These are phyloP conservation scores for Bipolaris cookei DNA, from an alignment of 2,329 filamentous ascomycete genomes.

Conservation along the genomic window DNA sequence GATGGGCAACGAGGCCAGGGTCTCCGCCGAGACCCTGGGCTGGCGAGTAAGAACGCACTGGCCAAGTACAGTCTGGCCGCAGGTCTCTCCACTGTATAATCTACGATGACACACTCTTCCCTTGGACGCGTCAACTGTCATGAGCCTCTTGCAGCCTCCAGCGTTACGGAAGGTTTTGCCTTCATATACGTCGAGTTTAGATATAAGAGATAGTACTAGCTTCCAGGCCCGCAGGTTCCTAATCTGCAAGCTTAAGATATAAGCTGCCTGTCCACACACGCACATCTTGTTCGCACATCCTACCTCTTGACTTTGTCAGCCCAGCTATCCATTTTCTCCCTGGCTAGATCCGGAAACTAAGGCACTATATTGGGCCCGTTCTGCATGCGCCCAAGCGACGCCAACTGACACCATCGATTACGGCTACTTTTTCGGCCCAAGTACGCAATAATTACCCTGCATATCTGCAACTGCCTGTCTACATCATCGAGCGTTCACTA, in stretches of 20 bases:
- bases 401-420: slow-evolving; percentile 27
- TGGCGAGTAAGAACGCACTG: slow-evolving; percentile 12
- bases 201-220: not conserved
- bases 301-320: not conserved
- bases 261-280: slow-evolving; percentile 2
- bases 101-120: slow-evolving; percentile 16
- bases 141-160: slow-evolving; percentile 11
- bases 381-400: slow-evolving; percentile 30
- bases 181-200: not conserved
- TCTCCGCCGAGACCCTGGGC: slow-evolving; percentile 10
- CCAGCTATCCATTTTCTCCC: slow-evolving; percentile 6
- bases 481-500: slow-evolving; percentile 43
- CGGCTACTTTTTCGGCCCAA: slow-evolving; percentile 30
- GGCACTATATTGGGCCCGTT: slow-evolving; percentile 25
- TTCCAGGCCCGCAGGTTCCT: not conserved
- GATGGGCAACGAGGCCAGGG: slow-evolving; percentile 15
- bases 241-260: slow-evolving; percentile 7
- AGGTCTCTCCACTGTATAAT: slow-evolving; percentile 16
- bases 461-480: slow-evolving; percentile 23
- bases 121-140: slow-evolving; percentile 17
- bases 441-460: slow-evolving; percentile 30
- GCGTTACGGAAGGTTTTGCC: slow-evolving; percentile 1
- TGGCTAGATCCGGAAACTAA: slow-evolving; percentile 6
- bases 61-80: slow-evolving; percentile 13
- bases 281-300: not conserved